Conservation (phyloP, 352 stramenopile species). For the Phytopythium litorale region DNA sequence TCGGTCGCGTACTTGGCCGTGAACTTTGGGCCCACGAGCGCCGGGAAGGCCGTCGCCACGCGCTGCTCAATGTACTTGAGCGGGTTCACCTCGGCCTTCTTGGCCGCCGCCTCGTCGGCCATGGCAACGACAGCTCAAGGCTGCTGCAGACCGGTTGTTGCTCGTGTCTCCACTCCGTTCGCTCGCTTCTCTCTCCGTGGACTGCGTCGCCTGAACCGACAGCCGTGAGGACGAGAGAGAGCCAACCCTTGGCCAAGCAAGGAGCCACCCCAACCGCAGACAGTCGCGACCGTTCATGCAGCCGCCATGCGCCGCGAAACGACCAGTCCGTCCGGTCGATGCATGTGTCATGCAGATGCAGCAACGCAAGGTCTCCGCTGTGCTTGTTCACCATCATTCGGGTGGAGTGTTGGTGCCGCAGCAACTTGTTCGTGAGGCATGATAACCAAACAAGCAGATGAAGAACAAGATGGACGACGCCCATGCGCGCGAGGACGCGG, state of each 20-base stretch:
- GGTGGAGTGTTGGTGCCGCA: too few relatives aligned
- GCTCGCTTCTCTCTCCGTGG: neutral
- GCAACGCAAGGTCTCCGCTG: too few relatives aligned
- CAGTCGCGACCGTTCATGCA: neutral
- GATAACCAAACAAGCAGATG: too few relatives aligned
- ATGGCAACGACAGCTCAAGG: slow-evolving; percentile 17
- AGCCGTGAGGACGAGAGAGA: neutral
- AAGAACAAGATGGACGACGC: neutral
- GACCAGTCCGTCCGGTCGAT: neutral
- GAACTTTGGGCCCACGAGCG: slow-evolving; percentile 66
- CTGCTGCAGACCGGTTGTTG: neutral
- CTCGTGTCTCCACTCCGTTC: neutral
- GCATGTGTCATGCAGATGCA: too few relatives aligned
- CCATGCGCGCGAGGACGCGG: neutral
- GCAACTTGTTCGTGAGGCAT: too few relatives aligned
- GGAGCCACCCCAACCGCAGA: neutral
- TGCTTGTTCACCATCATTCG: too few relatives aligned
- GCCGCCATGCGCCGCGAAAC: neutral
- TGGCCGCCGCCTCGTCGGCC: slow-evolving; percentile 35
- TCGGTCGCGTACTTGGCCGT: slow-evolving; percentile 80
- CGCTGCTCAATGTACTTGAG: slow-evolving; percentile 81
- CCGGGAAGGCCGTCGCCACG: slow-evolving; percentile 66
- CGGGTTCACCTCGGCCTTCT: slow-evolving; percentile 71
- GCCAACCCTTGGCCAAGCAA: neutral
- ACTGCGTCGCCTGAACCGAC: neutral